A percentile compares a stretch with the other conserved stretches of the same genome.
phyloP scores from a whole-genome alignment of 176 grass and related monocot species.

The Elaeis guineensis region DNA sequence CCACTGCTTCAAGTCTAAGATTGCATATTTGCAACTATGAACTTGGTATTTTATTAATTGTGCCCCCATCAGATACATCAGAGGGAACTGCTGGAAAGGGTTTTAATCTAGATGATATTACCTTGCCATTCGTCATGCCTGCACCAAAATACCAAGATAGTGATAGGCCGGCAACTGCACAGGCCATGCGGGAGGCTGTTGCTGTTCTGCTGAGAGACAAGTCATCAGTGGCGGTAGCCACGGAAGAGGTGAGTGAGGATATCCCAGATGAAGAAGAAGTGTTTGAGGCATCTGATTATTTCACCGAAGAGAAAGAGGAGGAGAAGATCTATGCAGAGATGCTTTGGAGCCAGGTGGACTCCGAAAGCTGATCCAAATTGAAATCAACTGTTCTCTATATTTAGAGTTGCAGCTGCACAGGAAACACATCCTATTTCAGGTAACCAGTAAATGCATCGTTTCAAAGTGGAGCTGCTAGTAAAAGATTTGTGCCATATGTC shows the following conservation, averaged over 20 bases:
- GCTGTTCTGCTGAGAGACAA: slow-evolving; percentile 14
- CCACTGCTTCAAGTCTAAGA: slow-evolving; percentile 24
- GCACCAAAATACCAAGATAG: slow-evolving; percentile 46
- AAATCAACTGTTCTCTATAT: not conserved
- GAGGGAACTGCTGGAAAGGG: slow-evolving; percentile 22
- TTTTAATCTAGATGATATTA: slow-evolving; percentile 31
- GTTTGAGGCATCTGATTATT: slow-evolving; percentile 37
- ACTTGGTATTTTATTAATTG: slow-evolving; percentile 59
- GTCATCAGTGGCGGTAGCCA: slow-evolving; percentile 9
- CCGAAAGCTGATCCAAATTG: slow-evolving; percentile 25
- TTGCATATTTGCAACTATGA: slow-evolving; percentile 90
- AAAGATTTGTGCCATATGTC: too few relatives aligned
- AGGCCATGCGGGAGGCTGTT: slow-evolving; percentile 67
- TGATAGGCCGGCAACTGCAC: slow-evolving; percentile 53
- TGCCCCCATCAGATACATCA: slow-evolving; percentile 24
- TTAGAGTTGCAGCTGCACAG: too few relatives aligned
- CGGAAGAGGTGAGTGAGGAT: slow-evolving; percentile 47
- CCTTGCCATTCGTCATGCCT: slow-evolving; percentile 63
- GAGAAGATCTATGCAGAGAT: slow-evolving; percentile 70
- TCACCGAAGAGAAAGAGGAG: slow-evolving; percentile 49
- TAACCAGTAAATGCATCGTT: too few relatives aligned
- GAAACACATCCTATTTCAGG: too few relatives aligned
- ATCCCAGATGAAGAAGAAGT: slow-evolving; percentile 42
- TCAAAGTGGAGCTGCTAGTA: too few relatives aligned
- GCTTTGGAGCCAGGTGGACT: slow-evolving; percentile 56